Base-by-base conservation (phyloP, 257 asterid genomes). In the Gardenia jasminoides region DNA sequence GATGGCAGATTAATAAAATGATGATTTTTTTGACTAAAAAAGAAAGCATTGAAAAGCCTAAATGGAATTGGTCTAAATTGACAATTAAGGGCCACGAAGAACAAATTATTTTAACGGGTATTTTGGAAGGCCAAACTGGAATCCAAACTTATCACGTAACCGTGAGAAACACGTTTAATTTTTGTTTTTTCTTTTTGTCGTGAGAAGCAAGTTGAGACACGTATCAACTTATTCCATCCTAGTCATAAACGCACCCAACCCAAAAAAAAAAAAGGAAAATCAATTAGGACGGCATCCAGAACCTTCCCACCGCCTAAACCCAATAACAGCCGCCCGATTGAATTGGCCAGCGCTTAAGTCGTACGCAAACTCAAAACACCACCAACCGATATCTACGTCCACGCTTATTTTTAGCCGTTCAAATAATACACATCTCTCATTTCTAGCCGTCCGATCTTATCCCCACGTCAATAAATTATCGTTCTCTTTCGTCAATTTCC, bases 301-400 rank as follows among this genome's bases (percentile, higher is more conserved):
- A 80, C 79, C 82, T 87, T 83, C 80, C 78, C 43, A 41, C 59
- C 43, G 44, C 75, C 31, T 26, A 28, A 79, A 79, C 75, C 41
- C 80, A 86, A 88, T 26, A 56, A 22, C 88, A 83, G 87, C 89
- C 92, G 90, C 84, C 73, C 78, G 80, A 81, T 83, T 66, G 47
- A 8, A 68, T 33, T 77, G 72, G 76, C 83, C 70, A 50, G 58
- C 36, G 36, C 43, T n/a, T 22, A 62, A 44, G 31, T 28, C 12
- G 39, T 58, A 77, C 46, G 30, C 19, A 17, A 22, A 17, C 41
- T 54, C 83, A 77, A 77, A 81, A 46, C 74, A 19, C 83, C 26
- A 20, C 59, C 26, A 65, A 70, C 83, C 87, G 71, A 79, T 62
- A 43, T 66, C 6, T 31, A 78, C 82, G 78, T 59, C n/a, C 31